Evolutionary conservation across 148 eudicot species (phyloP).

Genomic region (Diospyros kaki): DNA sequence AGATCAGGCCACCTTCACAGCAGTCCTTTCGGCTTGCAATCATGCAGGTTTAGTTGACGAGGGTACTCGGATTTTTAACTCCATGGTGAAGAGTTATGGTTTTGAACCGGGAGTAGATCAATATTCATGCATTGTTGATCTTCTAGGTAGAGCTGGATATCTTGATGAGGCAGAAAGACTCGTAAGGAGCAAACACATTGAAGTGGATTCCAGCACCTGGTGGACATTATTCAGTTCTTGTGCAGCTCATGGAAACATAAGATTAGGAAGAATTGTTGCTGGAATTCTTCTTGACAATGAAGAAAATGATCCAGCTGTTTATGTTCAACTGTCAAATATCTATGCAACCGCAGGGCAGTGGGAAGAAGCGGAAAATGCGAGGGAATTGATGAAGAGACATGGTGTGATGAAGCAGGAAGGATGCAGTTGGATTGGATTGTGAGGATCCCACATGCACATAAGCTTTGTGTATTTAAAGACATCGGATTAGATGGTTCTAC

Average conservation of each 20-base stretch:
- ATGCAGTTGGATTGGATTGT: slow-evolving; percentile 54
- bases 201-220: slow-evolving; percentile 43
- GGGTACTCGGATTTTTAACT: slow-evolving; percentile 54
- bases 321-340: slow-evolving; percentile 65
- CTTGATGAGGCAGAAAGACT: slow-evolving; percentile 61
- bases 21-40: slow-evolving; percentile 79
- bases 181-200: slow-evolving; percentile 22
- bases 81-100: slow-evolving; percentile 48
- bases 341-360: slow-evolving; percentile 73
- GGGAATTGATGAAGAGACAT: slow-evolving; percentile 57
- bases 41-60: slow-evolving; percentile 70
- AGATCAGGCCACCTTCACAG: slow-evolving; percentile 65
- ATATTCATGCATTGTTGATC: slow-evolving; percentile 72
- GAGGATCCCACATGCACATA: neutral
- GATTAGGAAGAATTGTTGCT: slow-evolving; percentile 60
- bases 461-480: neutral
- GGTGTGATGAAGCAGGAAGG: slow-evolving; percentile 69
- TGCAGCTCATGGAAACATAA: slow-evolving; percentile 59
- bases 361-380: slow-evolving; percentile 68
- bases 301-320: slow-evolving; percentile 48
- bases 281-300: slow-evolving; percentile 50
- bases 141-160: slow-evolving; percentile 69
- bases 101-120: slow-evolving; percentile 52
- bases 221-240: slow-evolving; percentile 79
- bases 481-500: neutral